Conservation (phyloP, 1,284 basidiomycete species). For the Pseudozyma sp. region DNA sequence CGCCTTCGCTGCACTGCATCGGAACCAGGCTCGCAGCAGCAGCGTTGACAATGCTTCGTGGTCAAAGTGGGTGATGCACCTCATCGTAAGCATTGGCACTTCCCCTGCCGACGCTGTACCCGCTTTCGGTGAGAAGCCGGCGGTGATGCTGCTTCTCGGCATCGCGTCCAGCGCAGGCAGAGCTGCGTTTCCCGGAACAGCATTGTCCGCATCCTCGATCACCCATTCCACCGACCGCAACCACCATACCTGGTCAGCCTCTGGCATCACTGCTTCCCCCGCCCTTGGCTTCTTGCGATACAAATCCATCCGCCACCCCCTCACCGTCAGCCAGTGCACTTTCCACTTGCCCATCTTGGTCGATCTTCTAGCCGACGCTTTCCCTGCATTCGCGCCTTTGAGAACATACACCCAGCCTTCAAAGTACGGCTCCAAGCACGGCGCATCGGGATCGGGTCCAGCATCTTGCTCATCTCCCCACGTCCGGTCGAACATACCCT, state of each 20-base stretch:
- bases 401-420: constrained; percentile 59
- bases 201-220: constrained; percentile 20
- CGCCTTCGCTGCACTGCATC: constrained; percentile 1
- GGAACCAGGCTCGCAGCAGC: constrained; percentile 39
- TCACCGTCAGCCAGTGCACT: constrained; percentile 51
- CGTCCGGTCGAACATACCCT: constrained; percentile 4
- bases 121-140: constrained; percentile 19
- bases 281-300: constrained; percentile 44
- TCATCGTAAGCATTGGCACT: constrained; percentile 25
- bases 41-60: constrained; percentile 40
- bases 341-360: constrained; percentile 54
- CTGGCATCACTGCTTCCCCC: constrained; percentile 22
- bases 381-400: constrained; percentile 29
- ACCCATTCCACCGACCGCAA: constrained; percentile 38
- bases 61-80: constrained; percentile 48
- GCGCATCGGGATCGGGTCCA: constrained; percentile 14
- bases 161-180: constrained; percentile 35
- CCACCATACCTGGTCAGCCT: constrained; percentile 31
- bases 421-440: constrained; percentile 49
- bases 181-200: constrained; percentile 19
- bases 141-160: constrained; percentile 22
- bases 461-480: constrained; percentile 14
- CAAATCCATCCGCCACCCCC: constrained; percentile 48
- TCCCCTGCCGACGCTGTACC: not conserved
- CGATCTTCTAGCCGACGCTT: constrained; percentile 10